Conservation (phyloP, 208 protist species). For the Trypanosoma avium region DNA sequence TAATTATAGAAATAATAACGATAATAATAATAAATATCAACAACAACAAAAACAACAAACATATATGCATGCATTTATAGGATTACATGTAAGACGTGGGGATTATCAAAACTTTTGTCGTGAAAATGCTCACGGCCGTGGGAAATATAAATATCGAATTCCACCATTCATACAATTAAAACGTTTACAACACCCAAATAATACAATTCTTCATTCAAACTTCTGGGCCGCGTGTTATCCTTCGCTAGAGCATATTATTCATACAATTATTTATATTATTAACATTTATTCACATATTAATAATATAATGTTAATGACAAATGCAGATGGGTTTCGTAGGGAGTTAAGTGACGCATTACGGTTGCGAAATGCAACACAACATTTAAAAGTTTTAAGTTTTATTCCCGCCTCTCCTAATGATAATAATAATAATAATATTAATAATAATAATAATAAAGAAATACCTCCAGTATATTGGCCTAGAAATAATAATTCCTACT, state of each 20-base stretch:
- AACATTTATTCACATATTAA: neutral
- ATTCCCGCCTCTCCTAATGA: neutral
- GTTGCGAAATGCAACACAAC: neutral
- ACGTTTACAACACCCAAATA: constrained; percentile 3
- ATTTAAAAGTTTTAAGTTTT: constrained; percentile 5
- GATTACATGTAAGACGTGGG: constrained; percentile 24
- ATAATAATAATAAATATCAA: too few species aligned
- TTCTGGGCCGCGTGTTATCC: constrained; percentile 18
- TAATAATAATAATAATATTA: neutral
- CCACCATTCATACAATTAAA: constrained; percentile 13
- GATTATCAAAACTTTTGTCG: constrained; percentile 36
- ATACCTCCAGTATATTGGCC: constrained; percentile 21
- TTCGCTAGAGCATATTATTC: constrained; percentile 1
- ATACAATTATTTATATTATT: neutral
- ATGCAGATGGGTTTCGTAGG: neutral
- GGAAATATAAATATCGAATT: constrained; percentile 16
- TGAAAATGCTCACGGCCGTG: constrained; percentile 19
- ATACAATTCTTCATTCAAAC: neutral
- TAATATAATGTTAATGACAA: constrained; percentile 13
- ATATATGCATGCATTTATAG: constrained; percentile 7
- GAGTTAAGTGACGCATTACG: neutral
- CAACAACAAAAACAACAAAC: too few species aligned
- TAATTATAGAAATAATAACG: too few species aligned
- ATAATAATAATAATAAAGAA: neutral
- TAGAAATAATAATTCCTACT: neutral